Evolutionary conservation across 257 asterid genomes (phyloP).

Genomic region (Coffea eugenioides): DNA sequence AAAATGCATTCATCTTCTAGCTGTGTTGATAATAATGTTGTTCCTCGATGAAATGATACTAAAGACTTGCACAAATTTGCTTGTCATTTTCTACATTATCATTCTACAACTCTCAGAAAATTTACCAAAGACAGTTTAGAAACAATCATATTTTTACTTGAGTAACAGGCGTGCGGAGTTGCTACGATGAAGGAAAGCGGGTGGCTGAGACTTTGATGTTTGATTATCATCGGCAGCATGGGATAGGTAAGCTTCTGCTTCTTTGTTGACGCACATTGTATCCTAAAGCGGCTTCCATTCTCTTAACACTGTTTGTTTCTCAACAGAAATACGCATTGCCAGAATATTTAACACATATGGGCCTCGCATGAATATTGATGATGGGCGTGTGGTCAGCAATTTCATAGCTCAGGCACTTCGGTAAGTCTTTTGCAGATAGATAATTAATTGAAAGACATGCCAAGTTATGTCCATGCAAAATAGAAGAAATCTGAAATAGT

Average conservation of each 20-base stretch:
- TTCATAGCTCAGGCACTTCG: conserved; percentile 93
- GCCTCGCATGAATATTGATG: conserved; percentile 95
- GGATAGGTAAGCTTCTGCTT: conserved; percentile 55
- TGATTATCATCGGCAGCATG: conserved; percentile 96
- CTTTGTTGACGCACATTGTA: not conserved
- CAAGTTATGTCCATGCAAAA: not conserved
- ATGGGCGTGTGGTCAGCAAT: conserved; percentile 95
- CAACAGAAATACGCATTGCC: conserved; percentile 87
- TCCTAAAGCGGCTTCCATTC: not conserved
- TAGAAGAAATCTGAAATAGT: not conserved
- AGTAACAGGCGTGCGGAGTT: conserved; percentile 79
- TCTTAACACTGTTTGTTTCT: not conserved
- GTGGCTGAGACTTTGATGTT: conserved; percentile 98
- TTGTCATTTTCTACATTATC: not conserved
- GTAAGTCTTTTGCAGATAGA: conserved; percentile 30
- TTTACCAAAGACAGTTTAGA: not conserved
- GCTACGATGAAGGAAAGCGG: conserved; percentile 93
- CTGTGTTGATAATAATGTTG: not conserved
- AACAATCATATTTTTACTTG: not conserved
- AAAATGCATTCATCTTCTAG: not conserved
- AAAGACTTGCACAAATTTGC: not conserved
- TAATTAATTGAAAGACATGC: not conserved
- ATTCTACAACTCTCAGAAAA: not conserved
- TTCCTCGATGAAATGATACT: not conserved
- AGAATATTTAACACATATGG: conserved; percentile 97